phyloP scores from a whole-genome alignment of 345 rosid species.

The Leavenworthia alabamica region DNA sequence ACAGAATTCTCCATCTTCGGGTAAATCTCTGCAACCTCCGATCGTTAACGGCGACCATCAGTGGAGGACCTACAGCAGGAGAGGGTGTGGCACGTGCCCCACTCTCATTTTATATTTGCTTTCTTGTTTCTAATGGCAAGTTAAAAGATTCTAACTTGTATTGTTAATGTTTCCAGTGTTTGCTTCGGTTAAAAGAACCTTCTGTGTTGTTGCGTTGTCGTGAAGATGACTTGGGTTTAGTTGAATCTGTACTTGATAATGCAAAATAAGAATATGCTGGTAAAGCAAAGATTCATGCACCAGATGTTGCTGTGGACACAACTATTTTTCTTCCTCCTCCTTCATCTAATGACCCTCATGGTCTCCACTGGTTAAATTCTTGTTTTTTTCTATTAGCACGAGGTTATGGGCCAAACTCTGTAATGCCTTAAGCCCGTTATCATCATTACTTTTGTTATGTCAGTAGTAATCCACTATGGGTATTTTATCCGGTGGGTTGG shows the following conservation, averaged over 20 bases:
- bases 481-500: too few species aligned
- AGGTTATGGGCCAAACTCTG: too few species aligned
- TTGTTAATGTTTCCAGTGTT: constrained; percentile 64
- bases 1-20: background rate
- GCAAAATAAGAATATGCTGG: constrained; percentile 75
- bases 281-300: constrained; percentile 61
- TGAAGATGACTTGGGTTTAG: constrained; percentile 60
- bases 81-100: too few species aligned
- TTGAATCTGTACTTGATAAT: constrained; percentile 64
- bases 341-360: constrained; percentile 57
- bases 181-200: constrained; percentile 91
- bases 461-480: too few species aligned
- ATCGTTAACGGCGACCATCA: constrained; percentile 8
- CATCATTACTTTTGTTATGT: background rate
- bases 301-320: constrained; percentile 73
- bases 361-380: constrained; percentile 67
- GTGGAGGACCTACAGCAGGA: too few species aligned
- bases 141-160: constrained; percentile 2
- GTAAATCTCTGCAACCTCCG: constrained; percentile 12
- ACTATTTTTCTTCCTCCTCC: constrained; percentile 85
- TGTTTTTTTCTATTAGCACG: too few species aligned
- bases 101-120: too few species aligned
- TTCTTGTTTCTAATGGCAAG: too few species aligned
- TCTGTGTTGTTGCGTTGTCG: constrained; percentile 90
- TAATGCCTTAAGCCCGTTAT: too few species aligned